Base-by-base conservation (phyloP, 495 filamentous ascomycete genomes). In the Lasiosphaeria hispida region DNA sequence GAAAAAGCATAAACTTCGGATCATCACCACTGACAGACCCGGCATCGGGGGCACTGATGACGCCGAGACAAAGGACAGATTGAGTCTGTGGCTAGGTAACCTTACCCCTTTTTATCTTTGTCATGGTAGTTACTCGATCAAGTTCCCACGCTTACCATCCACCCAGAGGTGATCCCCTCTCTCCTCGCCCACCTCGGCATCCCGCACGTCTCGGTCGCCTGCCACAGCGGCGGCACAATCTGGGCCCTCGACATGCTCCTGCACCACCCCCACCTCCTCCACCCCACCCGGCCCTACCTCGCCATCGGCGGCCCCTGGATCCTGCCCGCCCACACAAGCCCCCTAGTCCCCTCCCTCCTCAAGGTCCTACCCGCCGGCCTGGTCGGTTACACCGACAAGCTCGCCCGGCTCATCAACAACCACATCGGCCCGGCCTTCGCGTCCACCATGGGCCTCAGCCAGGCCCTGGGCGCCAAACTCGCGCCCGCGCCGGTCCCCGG, bases 281-380 rank as follows among this genome's bases (percentile, higher is more conserved):
- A 72, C 47, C 78, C 76, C 0, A 40, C 61, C 6, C 40, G 45
- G 38, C 69, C 72, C 4, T 71, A 57, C 14, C 53, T 78, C 6
- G 67, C 68, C 0, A 57, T 80, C 18, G 49, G 80, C 54, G 71
- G 71, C 4, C 80, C 80, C 1, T 82, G 76, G 75, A 75, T 82
- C 30, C 67, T 42, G 7, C 55, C 55, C 9, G 66, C 72, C 0
- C 71, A 77, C 59, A 73, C 76, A 0, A 59, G 63, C 19, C 60
- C 15, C 7, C 18, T 42, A 0, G n/a, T 37, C 7, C 13, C 40
- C 3, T 10, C 10, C 13, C 9, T 55, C 1, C 33, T 45, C 1
- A 14, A 45, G 34, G 15, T 36, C 19, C 14, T 55, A 1, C 53
- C 53, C 7, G 13, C 30, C 3, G 15, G n/a, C 5, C 11, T 55